phyloP scores from a whole-genome alignment of 805 yeast species.

The Barnettozyma wickerhamii region DNA sequence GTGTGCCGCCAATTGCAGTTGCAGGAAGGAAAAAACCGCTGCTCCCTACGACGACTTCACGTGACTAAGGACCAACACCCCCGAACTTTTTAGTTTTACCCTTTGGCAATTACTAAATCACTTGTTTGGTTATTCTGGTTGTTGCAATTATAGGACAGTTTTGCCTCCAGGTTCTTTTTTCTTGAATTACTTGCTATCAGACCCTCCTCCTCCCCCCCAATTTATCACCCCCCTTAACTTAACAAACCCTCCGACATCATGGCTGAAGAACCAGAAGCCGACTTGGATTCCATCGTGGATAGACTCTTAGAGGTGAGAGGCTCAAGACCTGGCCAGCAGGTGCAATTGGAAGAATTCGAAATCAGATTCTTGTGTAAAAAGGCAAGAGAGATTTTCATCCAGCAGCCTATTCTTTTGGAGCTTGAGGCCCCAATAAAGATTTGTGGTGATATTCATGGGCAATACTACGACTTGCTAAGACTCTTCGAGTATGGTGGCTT shows the following conservation, averaged over 20 bases:
- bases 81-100: not conserved
- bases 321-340: constrained; percentile 97
- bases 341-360: constrained; percentile 88
- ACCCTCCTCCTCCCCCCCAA: not conserved
- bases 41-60: not conserved
- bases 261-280: constrained; percentile 68
- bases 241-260: constrained; percentile 13
- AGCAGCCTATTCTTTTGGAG: constrained; percentile 93
- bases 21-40: not conserved
- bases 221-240: constrained; percentile 1
- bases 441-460: constrained; percentile 99
- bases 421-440: constrained; percentile 94
- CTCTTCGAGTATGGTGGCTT: constrained; percentile 97
- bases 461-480: constrained; percentile 92
- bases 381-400: constrained; percentile 96
- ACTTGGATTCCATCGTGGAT: constrained; percentile 95
- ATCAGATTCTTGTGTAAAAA: constrained; percentile 94
- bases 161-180: not conserved
- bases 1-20: constrained; percentile 1
- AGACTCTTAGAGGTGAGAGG: constrained; percentile 96
- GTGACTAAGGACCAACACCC: not conserved
- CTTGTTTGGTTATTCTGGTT: not conserved
- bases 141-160: no score
- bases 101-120: not conserved
- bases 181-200: not conserved